A percentile compares a stretch with the other conserved stretches of the same genome.
Evolutionary conservation across 371 early-diverging fungal genomes (phyloP).

Genomic region (Mucor piriformis): DNA sequence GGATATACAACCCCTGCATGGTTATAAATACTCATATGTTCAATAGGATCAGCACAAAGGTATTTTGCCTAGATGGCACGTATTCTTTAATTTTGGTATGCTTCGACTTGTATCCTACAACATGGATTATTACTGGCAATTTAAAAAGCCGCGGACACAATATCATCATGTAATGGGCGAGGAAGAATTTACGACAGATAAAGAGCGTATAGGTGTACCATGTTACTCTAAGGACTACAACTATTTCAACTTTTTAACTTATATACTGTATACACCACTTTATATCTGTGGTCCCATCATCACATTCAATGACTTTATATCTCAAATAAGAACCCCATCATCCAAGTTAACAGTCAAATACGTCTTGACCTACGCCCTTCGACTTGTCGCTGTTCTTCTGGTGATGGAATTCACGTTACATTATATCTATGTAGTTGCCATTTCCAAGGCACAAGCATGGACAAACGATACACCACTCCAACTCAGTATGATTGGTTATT

Average conservation of each 20-base stretch:
- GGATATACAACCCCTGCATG: not conserved
- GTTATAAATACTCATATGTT: conserved; percentile 1
- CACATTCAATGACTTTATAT: conserved; percentile 88
- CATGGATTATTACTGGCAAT: conserved; percentile 89
- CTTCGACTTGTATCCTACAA: conserved; percentile 89
- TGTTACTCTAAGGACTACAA: conserved; percentile 69
- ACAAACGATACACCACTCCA: conserved; percentile 70
- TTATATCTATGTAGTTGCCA: conserved; percentile 82
- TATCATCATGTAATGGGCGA: not conserved
- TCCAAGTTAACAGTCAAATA: conserved; percentile 41
- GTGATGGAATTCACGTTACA: conserved; percentile 88
- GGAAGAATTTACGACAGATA: conserved; percentile 39
- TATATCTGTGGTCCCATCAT: conserved; percentile 95
- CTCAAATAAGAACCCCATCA: conserved; percentile 68
- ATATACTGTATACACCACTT: conserved; percentile 86
- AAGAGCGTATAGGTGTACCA: conserved; percentile 63
- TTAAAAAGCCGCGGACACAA: conserved; percentile 6
- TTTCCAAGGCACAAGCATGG: conserved; percentile 85
- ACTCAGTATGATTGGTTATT: conserved; percentile 79
- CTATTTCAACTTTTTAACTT: conserved; percentile 75
- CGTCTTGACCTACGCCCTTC: conserved; percentile 47
- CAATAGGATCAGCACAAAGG: conserved; percentile 62
- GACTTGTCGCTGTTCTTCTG: conserved; percentile 56
- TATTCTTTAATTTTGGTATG: conserved; percentile 88
- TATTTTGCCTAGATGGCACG: conserved; percentile 77